Base-by-base conservation (phyloP, 345 rosid genomes). In the Acer campestre region DNA sequence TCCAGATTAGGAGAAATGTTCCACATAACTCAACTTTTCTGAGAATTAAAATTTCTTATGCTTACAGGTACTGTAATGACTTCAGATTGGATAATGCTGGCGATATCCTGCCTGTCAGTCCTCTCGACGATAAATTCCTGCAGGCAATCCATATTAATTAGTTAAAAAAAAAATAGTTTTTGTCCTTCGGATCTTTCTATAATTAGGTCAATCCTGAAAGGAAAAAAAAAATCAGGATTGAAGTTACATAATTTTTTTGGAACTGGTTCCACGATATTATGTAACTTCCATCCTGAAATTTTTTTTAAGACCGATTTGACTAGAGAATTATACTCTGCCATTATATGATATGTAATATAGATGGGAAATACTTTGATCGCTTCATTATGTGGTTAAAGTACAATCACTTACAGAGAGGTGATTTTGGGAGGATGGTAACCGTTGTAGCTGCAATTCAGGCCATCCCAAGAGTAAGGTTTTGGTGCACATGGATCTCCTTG, bases 401-500 rank as follows among this genome's bases (percentile, higher is more conserved):
- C 1, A 35, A 58, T 16, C 7, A 75, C 86, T 67, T 63, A 84
- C 84, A 84, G 40, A 9, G 75, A 80, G 20, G 63, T 75, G 51
- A 84, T 80, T 71, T 71, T 80, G 10, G 83, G 81, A 38, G 83
- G 71, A 40, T 71, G 27, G 67, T 83, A 80, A 51, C 80, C 80
- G 61, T 20, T 68, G 65, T 71, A 20, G 63, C 72, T 84, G 76
- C 86, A 80, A 44, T 71, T 70, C 53, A 84, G 63, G 49, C 84
- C 86, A 71, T 75, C 65, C 86, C 86, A 84, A 42, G 81, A 31
- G 6, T 38, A 58, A 58, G 7, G 9, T 9, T 1, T 1, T 7
- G 86, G 81, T 6, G 18, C 44, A 58, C 86, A 79, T 11, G 82
- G 84, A 59, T 84, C 86, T 53, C 84, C 84, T 62, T 80, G 84